Conservation (phyloP, 1,284 basidiomycete genomes). For the Trichosporon sp. region DNA sequence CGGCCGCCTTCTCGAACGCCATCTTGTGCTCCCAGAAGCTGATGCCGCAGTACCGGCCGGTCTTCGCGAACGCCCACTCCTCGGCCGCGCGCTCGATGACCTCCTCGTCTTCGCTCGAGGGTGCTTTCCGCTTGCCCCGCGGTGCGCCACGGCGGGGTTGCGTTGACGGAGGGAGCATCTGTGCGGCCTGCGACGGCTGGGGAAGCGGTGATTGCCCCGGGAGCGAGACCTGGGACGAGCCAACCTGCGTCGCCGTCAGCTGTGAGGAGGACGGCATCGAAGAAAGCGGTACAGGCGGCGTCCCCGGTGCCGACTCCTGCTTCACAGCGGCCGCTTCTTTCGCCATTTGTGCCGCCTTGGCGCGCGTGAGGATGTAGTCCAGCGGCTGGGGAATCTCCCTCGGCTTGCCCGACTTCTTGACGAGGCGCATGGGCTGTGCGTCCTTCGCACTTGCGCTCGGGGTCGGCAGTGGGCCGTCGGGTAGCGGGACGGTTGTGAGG, state of each 20-base stretch:
- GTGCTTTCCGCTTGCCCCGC: background rate
- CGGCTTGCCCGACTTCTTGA: background rate
- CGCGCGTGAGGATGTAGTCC: background rate
- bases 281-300: background rate
- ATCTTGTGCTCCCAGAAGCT: slow-evolving; percentile 3
- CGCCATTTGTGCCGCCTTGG: background rate
- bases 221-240: background rate
- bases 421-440: background rate
- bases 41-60: background rate
- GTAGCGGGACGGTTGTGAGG: background rate
- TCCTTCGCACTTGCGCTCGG: background rate
- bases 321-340: background rate
- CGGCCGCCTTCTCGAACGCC: background rate
- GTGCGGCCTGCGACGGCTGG: background rate
- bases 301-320: background rate
- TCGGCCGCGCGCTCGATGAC: background rate
- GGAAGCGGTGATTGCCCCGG: background rate
- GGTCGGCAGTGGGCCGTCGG: background rate
- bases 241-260: background rate
- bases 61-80: background rate
- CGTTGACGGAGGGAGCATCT: background rate
- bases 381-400: background rate
- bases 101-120: background rate
- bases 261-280: background rate
- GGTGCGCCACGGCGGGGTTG: background rate